Evolutionary conservation across 192 early-diverging fungal species (phyloP).

Genomic region (Paraglomus brasilianum): DNA sequence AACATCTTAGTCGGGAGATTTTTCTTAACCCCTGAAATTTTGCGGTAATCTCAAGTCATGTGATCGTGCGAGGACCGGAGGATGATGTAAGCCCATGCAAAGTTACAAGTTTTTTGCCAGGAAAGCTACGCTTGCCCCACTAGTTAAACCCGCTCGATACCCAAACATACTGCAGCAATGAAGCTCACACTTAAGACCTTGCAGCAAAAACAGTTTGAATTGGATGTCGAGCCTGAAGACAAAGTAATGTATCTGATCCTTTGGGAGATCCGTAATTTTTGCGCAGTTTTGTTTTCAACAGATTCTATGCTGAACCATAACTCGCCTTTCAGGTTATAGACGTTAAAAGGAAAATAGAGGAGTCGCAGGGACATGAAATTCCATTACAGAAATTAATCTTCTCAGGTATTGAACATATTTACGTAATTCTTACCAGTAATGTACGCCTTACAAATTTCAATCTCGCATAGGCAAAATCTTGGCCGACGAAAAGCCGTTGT

Average conservation of each 20-base stretch:
- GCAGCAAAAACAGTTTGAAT: constrained; percentile 76
- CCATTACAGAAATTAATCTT: constrained; percentile 84
- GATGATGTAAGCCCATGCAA: too few relatives aligned
- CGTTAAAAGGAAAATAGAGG: constrained; percentile 79
- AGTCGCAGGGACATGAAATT: constrained; percentile 67
- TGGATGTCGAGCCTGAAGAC: constrained; percentile 72
- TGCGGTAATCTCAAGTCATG: too few relatives aligned
- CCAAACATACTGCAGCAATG: constrained; percentile 48
- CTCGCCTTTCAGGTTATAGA: constrained; percentile 57
- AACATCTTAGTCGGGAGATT: too few relatives aligned
- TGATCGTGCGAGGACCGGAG: too few relatives aligned
- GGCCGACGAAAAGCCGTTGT: constrained; percentile 70
- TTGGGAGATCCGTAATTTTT: not conserved
- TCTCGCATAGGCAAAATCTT: constrained; percentile 79
- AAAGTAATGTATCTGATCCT: constrained; percentile 40
- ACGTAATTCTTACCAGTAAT: not conserved
- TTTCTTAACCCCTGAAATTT: too few relatives aligned
- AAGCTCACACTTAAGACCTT: constrained; percentile 90
- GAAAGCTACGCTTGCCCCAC: too few relatives aligned
- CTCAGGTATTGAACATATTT: constrained; percentile 54
- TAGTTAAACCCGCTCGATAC: not conserved
- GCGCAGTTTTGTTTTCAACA: not conserved
- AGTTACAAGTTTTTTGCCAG: too few relatives aligned
- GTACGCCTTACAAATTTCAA: not conserved
- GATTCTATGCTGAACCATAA: not conserved